Conservation (phyloP, 2,329 filamentous ascomycete species). For the Verticillium albo-atrum region DNA sequence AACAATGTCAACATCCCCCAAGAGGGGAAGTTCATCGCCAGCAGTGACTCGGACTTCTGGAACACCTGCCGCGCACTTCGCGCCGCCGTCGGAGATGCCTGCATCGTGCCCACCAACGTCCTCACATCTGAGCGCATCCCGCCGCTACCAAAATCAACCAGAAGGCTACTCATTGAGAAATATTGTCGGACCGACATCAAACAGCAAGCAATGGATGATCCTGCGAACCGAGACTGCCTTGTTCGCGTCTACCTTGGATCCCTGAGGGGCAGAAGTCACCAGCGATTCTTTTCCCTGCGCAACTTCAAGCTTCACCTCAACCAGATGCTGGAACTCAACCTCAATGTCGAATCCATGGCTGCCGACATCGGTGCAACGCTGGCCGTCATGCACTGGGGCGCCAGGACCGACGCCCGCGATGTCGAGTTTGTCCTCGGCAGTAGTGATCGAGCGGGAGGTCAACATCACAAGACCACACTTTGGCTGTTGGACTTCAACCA, state of each 20-base stretch:
- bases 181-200: too few species aligned
- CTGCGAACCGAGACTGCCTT: conserved; percentile 1
- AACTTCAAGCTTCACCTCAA: conserved; percentile 27
- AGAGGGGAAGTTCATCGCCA: too few species aligned
- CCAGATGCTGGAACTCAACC: conserved; percentile 17
- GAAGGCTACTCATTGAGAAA: too few species aligned
- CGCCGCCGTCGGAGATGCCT: too few species aligned
- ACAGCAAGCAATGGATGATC: background rate
- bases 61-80: too few species aligned
- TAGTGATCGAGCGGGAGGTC: background rate
- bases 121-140: too few species aligned
- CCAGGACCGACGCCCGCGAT: conserved; percentile 20
- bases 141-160: too few species aligned
- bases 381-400: conserved; percentile 26
- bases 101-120: too few species aligned
- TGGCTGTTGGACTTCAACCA: conserved; percentile 28
- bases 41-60: too few species aligned
- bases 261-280: background rate
- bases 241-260: conserved; percentile 13
- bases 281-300: conserved; percentile 19
- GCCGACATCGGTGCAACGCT: conserved; percentile 19
- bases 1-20: too few species aligned
- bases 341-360: conserved; percentile 16
- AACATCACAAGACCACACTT: too few species aligned
- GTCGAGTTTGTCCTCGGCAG: conserved; percentile 26